Base-by-base conservation (phyloP, 306 rosid genomes). In the Amphicarpaea edgeworthii region DNA sequence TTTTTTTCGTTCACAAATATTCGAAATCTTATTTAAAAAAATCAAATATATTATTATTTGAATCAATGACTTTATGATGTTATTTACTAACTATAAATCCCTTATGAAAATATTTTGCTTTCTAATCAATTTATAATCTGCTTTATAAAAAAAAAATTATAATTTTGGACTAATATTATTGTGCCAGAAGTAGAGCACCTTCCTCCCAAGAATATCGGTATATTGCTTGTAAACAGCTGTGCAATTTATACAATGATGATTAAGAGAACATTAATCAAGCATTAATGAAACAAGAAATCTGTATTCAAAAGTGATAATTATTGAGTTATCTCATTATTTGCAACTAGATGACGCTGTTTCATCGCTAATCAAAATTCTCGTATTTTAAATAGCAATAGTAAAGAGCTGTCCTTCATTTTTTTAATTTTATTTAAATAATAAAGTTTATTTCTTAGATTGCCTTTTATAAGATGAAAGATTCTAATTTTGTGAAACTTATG, bases 191-290 rank as follows among this genome's bases (percentile, higher is more conserved):
- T 19, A 37, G 47, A 37, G 47, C 38, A 71, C 38, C 76, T 38
- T 55, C 5, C 40, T 21, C 61, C 76, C 53, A 23, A 66, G 45
- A 46, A 73, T 41, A 45, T 30, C 70, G 38, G 53, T 23, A 40
- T 7, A 50, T 40, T 21, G 24, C 41, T 32, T 3, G 38, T 42
- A 45, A 46, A 32, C 34, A 63, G 72, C 19, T 20, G 14, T 7
- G 51, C 26, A 53, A 20, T 11, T 3, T 30, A 30, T 0, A 30
- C 37, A 30, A 30, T 3, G 37, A 30, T 30, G 37, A 30, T 30
- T 30, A 30, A 30, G 37, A 5, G 37, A 30, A 7, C 30, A 34
- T 46, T 64, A 41, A 61, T 62, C 23, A 53, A 17, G 53, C 5
- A 20, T 34, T 54, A 34, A 38, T 20, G 21, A 37, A 71, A 15